phyloP scores from a whole-genome alignment of 257 asterid species.

The Ehretia macrophylla region DNA sequence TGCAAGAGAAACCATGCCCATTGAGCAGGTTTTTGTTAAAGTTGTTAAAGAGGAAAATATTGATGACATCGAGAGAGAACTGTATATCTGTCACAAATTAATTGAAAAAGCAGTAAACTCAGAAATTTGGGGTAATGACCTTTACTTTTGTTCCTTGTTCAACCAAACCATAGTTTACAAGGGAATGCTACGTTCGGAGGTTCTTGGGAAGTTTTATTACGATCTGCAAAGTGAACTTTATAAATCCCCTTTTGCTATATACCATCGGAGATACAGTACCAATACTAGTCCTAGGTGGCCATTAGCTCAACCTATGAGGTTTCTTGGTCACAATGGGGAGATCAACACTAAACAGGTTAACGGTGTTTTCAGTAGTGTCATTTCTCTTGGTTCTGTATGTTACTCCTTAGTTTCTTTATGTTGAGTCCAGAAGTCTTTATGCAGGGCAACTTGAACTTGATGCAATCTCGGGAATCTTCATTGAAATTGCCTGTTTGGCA shows the following conservation, averaged over 20 bases:
- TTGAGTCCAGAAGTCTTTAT: conserved; percentile 18
- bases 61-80: conserved; percentile 95
- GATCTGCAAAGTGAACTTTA: conserved; percentile 77
- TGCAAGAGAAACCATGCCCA: conserved; percentile 90
- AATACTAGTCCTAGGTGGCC: conserved; percentile 99
- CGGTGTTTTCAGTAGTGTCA: conserved; percentile 1
- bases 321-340: conserved; percentile 99
- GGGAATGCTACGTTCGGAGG: conserved; percentile 97
- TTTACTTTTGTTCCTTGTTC: conserved; percentile 94
- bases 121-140: conserved; percentile 80
- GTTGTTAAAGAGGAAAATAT: conserved; percentile 77
- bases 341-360: conserved; percentile 96
- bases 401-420: conserved; percentile 16
- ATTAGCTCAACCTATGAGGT: conserved; percentile 98
- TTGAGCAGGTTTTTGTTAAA: conserved; percentile 86
- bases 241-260: conserved; percentile 90
- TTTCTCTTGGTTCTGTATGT: conserved; percentile 4
- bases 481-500: conserved; percentile 95
- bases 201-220: conserved; percentile 80
- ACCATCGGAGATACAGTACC: conserved; percentile 96
- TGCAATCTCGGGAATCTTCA: conserved; percentile 96
- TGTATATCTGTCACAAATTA: conserved; percentile 84
- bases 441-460: conserved; percentile 99
- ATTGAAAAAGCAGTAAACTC: conserved; percentile 68
- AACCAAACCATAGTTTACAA: conserved; percentile 95